Evolutionary conservation across 768 basidiomycete species (phyloP).

Genomic region (button mushroom (Agaricus bisporus)): DNA sequence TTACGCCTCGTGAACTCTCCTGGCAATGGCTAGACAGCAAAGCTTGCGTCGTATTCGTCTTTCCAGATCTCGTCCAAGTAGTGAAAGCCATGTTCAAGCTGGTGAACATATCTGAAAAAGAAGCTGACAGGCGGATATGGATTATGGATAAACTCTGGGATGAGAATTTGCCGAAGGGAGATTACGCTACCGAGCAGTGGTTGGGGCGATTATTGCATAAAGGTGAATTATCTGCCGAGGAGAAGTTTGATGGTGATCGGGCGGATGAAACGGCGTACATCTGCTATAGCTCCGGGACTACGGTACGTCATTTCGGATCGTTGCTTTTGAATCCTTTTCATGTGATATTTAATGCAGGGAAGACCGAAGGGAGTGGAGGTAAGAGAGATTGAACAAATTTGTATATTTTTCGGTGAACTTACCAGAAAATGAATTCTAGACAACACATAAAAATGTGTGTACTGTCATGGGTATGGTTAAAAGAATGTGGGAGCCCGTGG

Average conservation of each 20-base stretch:
- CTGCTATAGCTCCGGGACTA: conserved; percentile 42
- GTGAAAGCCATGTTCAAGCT: conserved; percentile 17
- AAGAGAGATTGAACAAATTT: neutral
- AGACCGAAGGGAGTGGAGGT: conserved; percentile 43
- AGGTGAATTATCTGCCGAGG: conserved; percentile 14
- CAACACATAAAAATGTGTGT: conserved; percentile 46
- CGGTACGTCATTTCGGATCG: conserved; percentile 15
- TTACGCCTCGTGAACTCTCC: conserved; percentile 13
- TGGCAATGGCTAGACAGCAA: conserved; percentile 13
- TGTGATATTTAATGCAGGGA: conserved; percentile 21
- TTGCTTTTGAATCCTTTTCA: neutral
- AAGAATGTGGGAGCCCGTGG: conserved; percentile 24
- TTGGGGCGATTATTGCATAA: conserved; percentile 14
- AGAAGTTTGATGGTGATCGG: conserved; percentile 16
- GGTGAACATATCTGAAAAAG: conserved; percentile 8
- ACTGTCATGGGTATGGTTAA: conserved; percentile 35
- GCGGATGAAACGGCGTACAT: conserved; percentile 19
- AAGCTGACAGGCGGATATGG: conserved; percentile 14
- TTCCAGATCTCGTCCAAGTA: conserved; percentile 4
- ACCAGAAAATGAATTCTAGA: conserved; percentile 17
- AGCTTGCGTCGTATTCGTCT: conserved; percentile 11
- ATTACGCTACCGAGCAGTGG: conserved; percentile 6
- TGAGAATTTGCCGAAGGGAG: neutral
- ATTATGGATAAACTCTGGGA: conserved; percentile 13
- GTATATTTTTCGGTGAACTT: neutral